Conservation (phyloP, 176 grass and related monocot genomes). For the Ampelocalamus luodianensis region DNA sequence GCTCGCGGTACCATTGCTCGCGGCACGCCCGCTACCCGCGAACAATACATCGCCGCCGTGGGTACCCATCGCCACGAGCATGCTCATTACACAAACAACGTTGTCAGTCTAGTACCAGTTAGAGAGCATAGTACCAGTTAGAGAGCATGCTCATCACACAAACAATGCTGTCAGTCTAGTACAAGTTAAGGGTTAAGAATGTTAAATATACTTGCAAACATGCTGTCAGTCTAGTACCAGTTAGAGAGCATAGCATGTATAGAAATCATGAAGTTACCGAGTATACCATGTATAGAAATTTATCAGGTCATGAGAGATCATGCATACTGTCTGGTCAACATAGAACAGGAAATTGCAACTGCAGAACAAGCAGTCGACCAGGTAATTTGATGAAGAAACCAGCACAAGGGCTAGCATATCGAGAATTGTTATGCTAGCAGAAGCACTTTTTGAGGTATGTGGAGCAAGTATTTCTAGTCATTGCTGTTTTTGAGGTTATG, state of each 20-base stretch:
- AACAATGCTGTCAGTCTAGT: no score
- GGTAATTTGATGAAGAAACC: slow-evolving; percentile 83
- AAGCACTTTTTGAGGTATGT: slow-evolving; percentile 95
- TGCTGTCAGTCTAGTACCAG: background rate
- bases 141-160: no score
- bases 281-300: no score
- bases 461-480: slow-evolving; percentile 22
- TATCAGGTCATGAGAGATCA: slow-evolving; percentile 89
- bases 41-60: no score
- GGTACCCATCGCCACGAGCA: no score
- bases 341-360: slow-evolving; percentile 81
- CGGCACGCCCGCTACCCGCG: no score
- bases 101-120: no score
- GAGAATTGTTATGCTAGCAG: slow-evolving; percentile 96
- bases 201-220: background rate
- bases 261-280: background rate
- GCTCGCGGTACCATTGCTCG: no score
- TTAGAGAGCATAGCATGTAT: background rate
- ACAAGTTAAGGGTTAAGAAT: no score
- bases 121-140: no score
- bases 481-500: slow-evolving; percentile 25
- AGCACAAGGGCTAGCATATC: slow-evolving; percentile 86
- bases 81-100: no score
- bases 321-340: slow-evolving; percentile 92
- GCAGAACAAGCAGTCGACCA: slow-evolving; percentile 59